These are phyloP conservation scores for Pestalotiopsis sp. DNA, from an alignment of 2,329 filamentous ascomycete genomes.

Conservation along the genomic window DNA sequence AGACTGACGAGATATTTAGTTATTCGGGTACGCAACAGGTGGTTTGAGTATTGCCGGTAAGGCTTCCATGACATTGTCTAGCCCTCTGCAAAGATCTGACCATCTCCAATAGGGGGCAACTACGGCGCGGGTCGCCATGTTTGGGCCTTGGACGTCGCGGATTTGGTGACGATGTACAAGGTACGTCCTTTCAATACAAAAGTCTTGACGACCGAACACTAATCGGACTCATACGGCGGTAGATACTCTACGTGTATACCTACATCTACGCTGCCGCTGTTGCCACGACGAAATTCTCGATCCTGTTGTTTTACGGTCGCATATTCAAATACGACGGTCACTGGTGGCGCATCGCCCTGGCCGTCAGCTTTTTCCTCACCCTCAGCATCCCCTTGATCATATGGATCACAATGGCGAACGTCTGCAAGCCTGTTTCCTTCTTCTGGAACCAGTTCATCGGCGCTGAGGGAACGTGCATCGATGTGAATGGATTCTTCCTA, in stretches of 20 bases:
- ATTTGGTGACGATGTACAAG: background rate
- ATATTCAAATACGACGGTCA: background rate
- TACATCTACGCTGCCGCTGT: background rate
- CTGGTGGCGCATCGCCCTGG: background rate
- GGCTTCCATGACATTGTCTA: background rate
- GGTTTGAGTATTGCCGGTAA: background rate
- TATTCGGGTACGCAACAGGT: background rate
- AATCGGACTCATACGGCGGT: no score
- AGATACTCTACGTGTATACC: background rate
- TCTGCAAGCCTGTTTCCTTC: background rate
- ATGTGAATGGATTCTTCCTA: background rate
- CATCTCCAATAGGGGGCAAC: background rate
- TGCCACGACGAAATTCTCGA: background rate
- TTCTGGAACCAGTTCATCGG: conserved; percentile 2
- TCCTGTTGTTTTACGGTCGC: background rate
- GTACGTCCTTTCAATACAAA: background rate
- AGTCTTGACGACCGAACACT: no score
- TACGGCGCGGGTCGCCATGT: background rate
- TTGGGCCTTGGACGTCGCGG: background rate
- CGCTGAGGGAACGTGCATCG: background rate
- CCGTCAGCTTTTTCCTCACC: background rate
- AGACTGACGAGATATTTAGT: background rate
- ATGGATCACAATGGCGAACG: background rate
- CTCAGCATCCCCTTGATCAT: background rate
- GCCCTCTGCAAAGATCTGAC: background rate